phyloP scores from a whole-genome alignment of 2,329 filamentous ascomycete genomes.

The Neopestalotiopsis clavispora region DNA sequence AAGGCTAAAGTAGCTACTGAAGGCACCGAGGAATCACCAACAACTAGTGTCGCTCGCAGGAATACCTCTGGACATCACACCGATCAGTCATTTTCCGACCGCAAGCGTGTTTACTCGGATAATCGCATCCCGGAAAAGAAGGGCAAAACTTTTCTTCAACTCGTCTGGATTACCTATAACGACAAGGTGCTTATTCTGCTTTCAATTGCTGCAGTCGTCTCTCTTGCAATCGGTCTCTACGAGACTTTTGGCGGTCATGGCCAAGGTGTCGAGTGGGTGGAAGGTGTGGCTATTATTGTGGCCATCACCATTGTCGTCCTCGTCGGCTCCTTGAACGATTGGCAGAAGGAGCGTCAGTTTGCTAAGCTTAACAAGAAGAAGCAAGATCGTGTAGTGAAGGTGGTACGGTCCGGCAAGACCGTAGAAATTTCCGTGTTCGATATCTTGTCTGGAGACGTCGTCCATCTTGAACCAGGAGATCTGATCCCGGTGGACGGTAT shows the following conservation, averaged over 20 bases:
- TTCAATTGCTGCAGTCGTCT: slow-evolving; percentile 73
- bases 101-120: slow-evolving; percentile 73
- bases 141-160: slow-evolving; percentile 71
- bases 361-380: slow-evolving; percentile 81
- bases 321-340: slow-evolving; percentile 80
- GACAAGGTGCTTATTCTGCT: slow-evolving; percentile 80
- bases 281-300: slow-evolving; percentile 82
- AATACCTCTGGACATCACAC: slow-evolving; percentile 20
- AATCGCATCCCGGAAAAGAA: slow-evolving; percentile 77
- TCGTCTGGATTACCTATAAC: slow-evolving; percentile 85
- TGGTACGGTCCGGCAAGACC: slow-evolving; percentile 71
- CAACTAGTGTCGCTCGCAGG: slow-evolving; percentile 23
- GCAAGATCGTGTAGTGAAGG: slow-evolving; percentile 75
- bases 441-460: slow-evolving; percentile 71
- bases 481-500: slow-evolving; percentile 76
- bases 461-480: slow-evolving; percentile 77
- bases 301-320: slow-evolving; percentile 78
- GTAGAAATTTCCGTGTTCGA: slow-evolving; percentile 73
- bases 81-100: slow-evolving; percentile 58
- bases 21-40: slow-evolving; percentile 29
- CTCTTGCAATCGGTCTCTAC: slow-evolving; percentile 76
- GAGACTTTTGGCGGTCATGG: slow-evolving; percentile 71
- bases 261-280: slow-evolving; percentile 74
- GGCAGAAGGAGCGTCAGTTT: slow-evolving; percentile 81
- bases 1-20: slow-evolving; percentile 41